Conservation (phyloP, 148 eudicot genomes). For the Camellia japonica region DNA sequence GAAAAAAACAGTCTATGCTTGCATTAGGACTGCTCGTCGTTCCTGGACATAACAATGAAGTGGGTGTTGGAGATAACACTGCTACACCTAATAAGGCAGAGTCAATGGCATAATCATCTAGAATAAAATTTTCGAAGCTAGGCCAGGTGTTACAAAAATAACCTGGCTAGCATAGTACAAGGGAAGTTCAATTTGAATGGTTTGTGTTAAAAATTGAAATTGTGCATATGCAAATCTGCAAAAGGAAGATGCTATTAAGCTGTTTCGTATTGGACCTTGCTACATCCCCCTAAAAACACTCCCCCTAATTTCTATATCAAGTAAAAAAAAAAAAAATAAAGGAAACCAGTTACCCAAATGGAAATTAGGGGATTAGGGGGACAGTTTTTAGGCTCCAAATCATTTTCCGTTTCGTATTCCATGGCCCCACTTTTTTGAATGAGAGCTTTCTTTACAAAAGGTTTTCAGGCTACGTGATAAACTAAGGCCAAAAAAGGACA, state of each 20-base stretch:
- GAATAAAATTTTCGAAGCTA: too few relatives aligned
- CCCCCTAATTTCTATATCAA: too few relatives aligned
- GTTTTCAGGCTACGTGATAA: not conserved
- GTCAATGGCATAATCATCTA: not conserved
- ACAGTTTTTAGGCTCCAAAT: too few relatives aligned
- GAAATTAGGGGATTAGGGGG: too few relatives aligned
- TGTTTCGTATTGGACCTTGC: not conserved
- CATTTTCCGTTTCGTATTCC: not conserved
- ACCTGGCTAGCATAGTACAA: not conserved
- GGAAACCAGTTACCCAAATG: too few relatives aligned
- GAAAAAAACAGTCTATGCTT: not conserved
- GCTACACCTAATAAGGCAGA: not conserved
- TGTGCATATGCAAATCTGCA: not conserved
- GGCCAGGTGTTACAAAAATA: not conserved
- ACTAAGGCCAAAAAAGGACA: not conserved
- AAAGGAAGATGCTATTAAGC: not conserved
- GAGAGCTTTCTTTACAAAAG: too few relatives aligned
- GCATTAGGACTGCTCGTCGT: not conserved
- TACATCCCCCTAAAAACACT: too few relatives aligned
- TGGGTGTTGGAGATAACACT: not conserved
- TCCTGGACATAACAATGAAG: not conserved
- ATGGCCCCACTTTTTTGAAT: too few relatives aligned
- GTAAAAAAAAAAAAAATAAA: too few relatives aligned
- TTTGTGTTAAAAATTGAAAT: not conserved
- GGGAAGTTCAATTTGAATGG: not conserved